phyloP scores from a whole-genome alignment of 2,329 filamentous ascomycete genomes.

The Rhinocladiella similis region DNA sequence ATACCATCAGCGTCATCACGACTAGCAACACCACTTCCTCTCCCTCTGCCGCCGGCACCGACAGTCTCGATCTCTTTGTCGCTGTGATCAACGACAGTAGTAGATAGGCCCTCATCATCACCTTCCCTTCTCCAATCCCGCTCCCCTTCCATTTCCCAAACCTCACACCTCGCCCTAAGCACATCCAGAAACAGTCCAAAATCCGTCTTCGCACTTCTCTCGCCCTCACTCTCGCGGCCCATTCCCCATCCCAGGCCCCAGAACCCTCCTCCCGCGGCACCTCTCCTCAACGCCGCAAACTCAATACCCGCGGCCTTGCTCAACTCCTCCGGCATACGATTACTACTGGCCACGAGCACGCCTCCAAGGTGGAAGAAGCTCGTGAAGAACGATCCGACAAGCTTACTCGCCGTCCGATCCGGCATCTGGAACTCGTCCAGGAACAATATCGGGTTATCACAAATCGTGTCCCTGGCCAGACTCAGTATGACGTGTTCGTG shows the following conservation, averaged over 20 bases:
- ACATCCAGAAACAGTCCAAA: constrained; percentile 76
- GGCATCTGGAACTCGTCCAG: constrained; percentile 83
- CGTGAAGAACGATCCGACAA: constrained; percentile 75
- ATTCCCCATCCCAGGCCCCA: constrained; percentile 26
- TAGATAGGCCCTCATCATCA: constrained; percentile 33
- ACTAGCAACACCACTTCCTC: background rate
- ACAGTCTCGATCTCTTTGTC: background rate
- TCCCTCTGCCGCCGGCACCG: background rate
- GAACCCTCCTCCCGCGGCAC: constrained; percentile 9
- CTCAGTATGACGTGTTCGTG: constrained; percentile 70
- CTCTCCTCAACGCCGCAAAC: constrained; percentile 45
- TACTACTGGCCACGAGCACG: constrained; percentile 76
- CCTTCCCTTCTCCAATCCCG: constrained; percentile 65
- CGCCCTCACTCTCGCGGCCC: constrained; percentile 44
- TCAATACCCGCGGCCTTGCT: constrained; percentile 72
- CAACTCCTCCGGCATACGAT: constrained; percentile 80
- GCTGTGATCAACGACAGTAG: constrained; percentile 1
- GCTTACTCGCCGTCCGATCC: constrained; percentile 74
- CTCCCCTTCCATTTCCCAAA: constrained; percentile 79
- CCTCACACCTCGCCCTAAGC: constrained; percentile 73
- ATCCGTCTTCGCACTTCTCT: constrained; percentile 65
- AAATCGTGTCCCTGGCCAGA: constrained; percentile 73
- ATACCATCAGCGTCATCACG: background rate
- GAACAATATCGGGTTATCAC: constrained; percentile 74
- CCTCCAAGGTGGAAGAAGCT: constrained; percentile 80